phyloP scores from a whole-genome alignment of 257 asterid species.

The Nicotiana tomentosiformis region DNA sequence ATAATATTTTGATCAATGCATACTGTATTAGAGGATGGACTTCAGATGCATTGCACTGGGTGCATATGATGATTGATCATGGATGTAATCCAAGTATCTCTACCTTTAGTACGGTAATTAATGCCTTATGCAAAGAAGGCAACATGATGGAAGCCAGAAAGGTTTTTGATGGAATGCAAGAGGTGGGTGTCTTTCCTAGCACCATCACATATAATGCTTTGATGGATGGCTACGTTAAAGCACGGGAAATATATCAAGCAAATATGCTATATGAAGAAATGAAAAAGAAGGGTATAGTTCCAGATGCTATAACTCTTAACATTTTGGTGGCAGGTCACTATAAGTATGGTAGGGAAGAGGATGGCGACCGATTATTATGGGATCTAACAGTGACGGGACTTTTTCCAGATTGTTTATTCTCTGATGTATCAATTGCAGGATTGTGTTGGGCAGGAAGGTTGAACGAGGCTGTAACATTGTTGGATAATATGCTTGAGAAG shows the following conservation, averaged over 20 bases:
- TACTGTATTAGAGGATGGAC: constrained; percentile 75
- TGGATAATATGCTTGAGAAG: constrained; percentile 61
- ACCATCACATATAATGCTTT: constrained; percentile 49
- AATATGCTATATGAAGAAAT: constrained; percentile 62
- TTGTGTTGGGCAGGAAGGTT: constrained; percentile 79
- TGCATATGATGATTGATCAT: constrained; percentile 59
- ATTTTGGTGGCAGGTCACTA: constrained; percentile 73
- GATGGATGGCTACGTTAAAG: constrained; percentile 91
- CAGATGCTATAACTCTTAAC: constrained; percentile 75
- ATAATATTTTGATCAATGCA: constrained; percentile 75
- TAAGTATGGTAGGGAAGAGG: constrained; percentile 65
- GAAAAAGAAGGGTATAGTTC: constrained; percentile 55
- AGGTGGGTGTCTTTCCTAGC: constrained; percentile 51
- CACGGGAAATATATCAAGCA: constrained; percentile 60
- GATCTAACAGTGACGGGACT: constrained; percentile 35
- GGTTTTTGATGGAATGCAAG: constrained; percentile 53
- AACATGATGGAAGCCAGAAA: constrained; percentile 65
- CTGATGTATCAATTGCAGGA: constrained; percentile 54
- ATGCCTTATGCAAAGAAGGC: constrained; percentile 80
- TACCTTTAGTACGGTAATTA: constrained; percentile 60
- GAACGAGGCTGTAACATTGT: constrained; percentile 59
- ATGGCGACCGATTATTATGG: constrained; percentile 38
- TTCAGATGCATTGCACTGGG: constrained; percentile 46
- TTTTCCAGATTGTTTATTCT: constrained; percentile 36
- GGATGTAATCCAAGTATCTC: constrained; percentile 56